These are phyloP conservation scores for Chaetomium cochliodes DNA, from an alignment of 495 filamentous ascomycete genomes.

Conservation along the genomic window DNA sequence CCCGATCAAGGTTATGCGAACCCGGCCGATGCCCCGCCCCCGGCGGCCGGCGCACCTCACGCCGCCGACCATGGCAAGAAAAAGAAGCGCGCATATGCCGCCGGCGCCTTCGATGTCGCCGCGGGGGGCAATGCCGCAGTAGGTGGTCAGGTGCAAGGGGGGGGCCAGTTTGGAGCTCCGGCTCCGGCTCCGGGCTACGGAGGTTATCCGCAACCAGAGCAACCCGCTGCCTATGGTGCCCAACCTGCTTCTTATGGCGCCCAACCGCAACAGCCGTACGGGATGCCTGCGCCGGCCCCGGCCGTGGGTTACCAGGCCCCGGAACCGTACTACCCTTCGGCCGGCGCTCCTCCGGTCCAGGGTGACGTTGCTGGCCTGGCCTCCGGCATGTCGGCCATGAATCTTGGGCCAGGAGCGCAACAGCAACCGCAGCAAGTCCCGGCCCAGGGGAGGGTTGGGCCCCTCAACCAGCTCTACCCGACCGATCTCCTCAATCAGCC, in stretches of 20 bases:
- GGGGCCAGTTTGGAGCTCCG: constrained; percentile 38
- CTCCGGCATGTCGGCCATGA: constrained; percentile 81
- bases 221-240: constrained; percentile 52
- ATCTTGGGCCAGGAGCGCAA: constrained; percentile 56
- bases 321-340: constrained; percentile 61
- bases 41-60: constrained; percentile 40
- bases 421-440: constrained; percentile 55
- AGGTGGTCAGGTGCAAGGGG: constrained; percentile 43
- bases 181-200: constrained; percentile 51
- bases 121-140: constrained; percentile 79
- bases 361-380: constrained; percentile 71
- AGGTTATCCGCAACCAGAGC: constrained; percentile 62
- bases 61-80: constrained; percentile 56
- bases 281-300: constrained; percentile 45
- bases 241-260: constrained; percentile 55
- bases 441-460: constrained; percentile 51
- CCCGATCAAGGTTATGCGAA: constrained; percentile 40
- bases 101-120: constrained; percentile 90
- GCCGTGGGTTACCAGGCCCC: constrained; percentile 63
- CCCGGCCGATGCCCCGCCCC: constrained; percentile 42
- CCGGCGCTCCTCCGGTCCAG: constrained; percentile 45
- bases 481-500: constrained; percentile 89
- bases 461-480: constrained; percentile 84
- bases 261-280: constrained; percentile 45
- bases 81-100: constrained; percentile 92